Conservation (phyloP, 2,329 filamentous ascomycete species). For the Akanthomyces uredinophilus region DNA sequence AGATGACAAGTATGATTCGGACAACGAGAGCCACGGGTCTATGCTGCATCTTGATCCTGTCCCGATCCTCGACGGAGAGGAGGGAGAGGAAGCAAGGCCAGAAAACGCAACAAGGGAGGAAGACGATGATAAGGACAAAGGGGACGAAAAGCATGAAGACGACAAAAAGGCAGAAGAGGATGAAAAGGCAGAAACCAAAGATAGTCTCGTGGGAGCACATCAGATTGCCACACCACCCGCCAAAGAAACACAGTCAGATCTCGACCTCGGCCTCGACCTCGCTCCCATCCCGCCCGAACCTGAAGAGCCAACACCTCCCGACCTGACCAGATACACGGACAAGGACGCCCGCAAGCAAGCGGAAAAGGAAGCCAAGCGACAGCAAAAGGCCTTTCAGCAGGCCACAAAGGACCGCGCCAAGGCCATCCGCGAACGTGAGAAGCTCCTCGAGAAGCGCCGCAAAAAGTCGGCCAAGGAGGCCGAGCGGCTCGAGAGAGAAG, state of each 20-base stretch:
- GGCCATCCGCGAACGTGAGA: conserved; percentile 57
- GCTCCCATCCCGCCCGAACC: conserved; percentile 45
- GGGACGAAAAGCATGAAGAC: neutral
- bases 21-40: conserved; percentile 20
- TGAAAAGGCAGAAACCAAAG: neutral
- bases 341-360: conserved; percentile 62
- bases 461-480: conserved; percentile 40
- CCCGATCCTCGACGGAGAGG: conserved; percentile 28
- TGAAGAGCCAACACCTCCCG: conserved; percentile 48
- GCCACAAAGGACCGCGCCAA: conserved; percentile 63
- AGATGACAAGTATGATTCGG: conserved; percentile 12
- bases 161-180: conserved; percentile 16
- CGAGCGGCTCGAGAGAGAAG: conserved; percentile 26
- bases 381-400: conserved; percentile 60
- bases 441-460: conserved; percentile 50
- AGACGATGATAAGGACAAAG: neutral
- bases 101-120: neutral
- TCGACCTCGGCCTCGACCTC: conserved; percentile 8
- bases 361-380: conserved; percentile 61
- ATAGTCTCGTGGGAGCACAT: neutral
- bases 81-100: neutral
- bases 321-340: conserved; percentile 55
- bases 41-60: conserved; percentile 36
- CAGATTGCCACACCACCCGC: neutral
- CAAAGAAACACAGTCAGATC: neutral